phyloP scores from a whole-genome alignment of 2,329 filamentous ascomycete genomes.

The Colletotrichum sidae region DNA sequence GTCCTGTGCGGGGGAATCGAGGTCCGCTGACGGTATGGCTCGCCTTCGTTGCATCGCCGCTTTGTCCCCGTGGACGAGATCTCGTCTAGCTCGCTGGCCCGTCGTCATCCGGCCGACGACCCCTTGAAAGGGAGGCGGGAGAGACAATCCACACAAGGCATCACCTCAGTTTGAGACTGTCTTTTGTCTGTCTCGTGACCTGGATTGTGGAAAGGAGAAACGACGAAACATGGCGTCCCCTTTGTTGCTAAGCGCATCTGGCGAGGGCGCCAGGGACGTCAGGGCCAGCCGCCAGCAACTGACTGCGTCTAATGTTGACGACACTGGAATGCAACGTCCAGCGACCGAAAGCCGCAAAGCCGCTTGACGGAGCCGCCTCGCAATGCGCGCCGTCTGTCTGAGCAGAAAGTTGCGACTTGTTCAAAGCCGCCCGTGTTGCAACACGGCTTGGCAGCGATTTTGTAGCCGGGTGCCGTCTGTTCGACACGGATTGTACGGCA shows the following conservation, averaged over 20 bases:
- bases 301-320: no score
- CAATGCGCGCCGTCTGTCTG: no score
- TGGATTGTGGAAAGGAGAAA: conserved; percentile 6
- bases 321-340: no score
- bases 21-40: conserved; percentile 32
- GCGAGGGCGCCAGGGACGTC: conserved; percentile 5
- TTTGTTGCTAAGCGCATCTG: conserved; percentile 20
- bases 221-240: background rate
- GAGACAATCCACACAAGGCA: conserved; percentile 22
- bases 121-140: conserved; percentile 27
- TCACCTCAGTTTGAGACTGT: conserved; percentile 12
- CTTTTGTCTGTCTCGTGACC: conserved; percentile 11
- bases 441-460: no score
- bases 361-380: no score
- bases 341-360: no score
- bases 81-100: conserved; percentile 3
- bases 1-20: conserved; percentile 30
- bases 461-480: no score
- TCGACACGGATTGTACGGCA: conserved; percentile 3
- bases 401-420: no score
- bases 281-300: conserved; percentile 14
- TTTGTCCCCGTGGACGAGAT: conserved; percentile 33
- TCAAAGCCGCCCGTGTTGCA: no score
- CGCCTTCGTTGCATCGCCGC: conserved; percentile 15
- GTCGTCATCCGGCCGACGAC: conserved; percentile 23